phyloP scores from a whole-genome alignment of 2,329 filamentous ascomycete genomes.

The Aspergillus sp. region DNA sequence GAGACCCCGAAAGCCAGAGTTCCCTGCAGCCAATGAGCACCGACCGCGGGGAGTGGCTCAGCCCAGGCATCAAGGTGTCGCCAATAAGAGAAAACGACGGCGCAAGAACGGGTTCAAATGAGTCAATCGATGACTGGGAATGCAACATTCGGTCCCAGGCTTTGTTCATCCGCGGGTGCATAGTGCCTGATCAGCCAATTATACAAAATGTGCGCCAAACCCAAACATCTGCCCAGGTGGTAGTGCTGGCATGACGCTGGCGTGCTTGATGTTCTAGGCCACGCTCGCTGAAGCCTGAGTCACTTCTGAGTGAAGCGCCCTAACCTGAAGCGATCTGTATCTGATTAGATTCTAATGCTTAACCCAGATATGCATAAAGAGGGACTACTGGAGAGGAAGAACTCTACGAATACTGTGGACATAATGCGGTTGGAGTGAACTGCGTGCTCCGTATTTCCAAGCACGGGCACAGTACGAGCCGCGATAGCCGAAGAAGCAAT shows the following conservation, averaged over 20 bases:
- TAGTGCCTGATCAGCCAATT: neutral
- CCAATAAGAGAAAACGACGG: neutral
- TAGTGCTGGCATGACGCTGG: neutral
- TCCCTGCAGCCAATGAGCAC: neutral
- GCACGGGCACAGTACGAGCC: neutral
- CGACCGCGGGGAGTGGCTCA: conserved; percentile 4
- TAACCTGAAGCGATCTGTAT: neutral
- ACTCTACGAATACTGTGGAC: neutral
- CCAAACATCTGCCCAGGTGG: neutral
- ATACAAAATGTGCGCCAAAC: conserved; percentile 28
- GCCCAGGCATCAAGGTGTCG: neutral
- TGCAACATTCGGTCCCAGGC: neutral
- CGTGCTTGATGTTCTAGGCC: neutral
- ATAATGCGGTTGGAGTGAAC: neutral
- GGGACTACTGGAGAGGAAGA: neutral
- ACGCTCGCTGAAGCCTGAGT: neutral
- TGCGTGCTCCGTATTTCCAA: neutral
- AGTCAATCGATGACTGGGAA: conserved; percentile 12
- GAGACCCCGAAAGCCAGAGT: neutral
- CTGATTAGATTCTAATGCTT: conserved; percentile 16
- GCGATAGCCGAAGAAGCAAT: neutral
- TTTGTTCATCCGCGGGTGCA: neutral
- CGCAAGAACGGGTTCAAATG: neutral
- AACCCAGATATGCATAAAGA: conserved; percentile 11
- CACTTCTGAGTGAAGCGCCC: neutral